Evolutionary conservation across 202 grass and related monocot genomes (phyloP).

Genomic region (Carex sylvatica): DNA sequence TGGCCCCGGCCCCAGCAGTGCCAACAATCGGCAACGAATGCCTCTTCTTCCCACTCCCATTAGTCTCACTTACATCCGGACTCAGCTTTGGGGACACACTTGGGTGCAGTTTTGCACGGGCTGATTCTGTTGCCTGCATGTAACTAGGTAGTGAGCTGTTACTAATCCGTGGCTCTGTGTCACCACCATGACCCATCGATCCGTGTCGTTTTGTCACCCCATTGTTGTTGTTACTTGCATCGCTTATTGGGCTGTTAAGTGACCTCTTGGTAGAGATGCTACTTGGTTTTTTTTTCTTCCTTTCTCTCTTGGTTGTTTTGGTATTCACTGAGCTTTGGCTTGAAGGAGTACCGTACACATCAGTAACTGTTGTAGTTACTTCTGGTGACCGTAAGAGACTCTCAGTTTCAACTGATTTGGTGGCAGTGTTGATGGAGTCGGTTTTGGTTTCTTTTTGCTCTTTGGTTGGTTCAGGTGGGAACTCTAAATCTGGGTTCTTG

Average conservation of each 20-base stretch:
- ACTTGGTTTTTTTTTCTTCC: conserved; percentile 34
- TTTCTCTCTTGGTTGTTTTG: conserved; percentile 55
- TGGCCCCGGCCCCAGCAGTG: conserved; percentile 42
- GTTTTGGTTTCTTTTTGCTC: conserved; percentile 29
- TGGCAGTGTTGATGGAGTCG: conserved; percentile 22
- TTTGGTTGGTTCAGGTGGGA: conserved; percentile 32
- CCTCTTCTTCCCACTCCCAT: conserved; percentile 49
- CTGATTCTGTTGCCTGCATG: conserved; percentile 96
- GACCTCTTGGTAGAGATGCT: conserved; percentile 19
- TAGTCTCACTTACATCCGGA: conserved; percentile 73
- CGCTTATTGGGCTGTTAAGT: conserved; percentile 12
- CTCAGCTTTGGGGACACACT: conserved; percentile 71
- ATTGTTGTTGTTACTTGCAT: conserved; percentile 16
- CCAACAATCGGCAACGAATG: conserved; percentile 74
- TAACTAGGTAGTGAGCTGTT: conserved; percentile 85
- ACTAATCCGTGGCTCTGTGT: conserved; percentile 82
- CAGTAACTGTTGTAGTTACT: conserved; percentile 44
- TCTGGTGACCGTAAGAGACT: conserved; percentile 46
- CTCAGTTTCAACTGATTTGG: conserved; percentile 24
- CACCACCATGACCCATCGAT: not conserved
- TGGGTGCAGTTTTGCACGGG: conserved; percentile 69
- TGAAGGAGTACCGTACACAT: conserved; percentile 74
- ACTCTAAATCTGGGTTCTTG: conserved; percentile 25
- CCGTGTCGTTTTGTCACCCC: conserved; percentile 14
- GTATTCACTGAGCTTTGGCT: conserved; percentile 82